A percentile compares a stretch with the other conserved stretches of the same genome.
Conservation (phyloP, 2,329 filamentous ascomycete genomes). For the Geosmithia flava region DNA sequence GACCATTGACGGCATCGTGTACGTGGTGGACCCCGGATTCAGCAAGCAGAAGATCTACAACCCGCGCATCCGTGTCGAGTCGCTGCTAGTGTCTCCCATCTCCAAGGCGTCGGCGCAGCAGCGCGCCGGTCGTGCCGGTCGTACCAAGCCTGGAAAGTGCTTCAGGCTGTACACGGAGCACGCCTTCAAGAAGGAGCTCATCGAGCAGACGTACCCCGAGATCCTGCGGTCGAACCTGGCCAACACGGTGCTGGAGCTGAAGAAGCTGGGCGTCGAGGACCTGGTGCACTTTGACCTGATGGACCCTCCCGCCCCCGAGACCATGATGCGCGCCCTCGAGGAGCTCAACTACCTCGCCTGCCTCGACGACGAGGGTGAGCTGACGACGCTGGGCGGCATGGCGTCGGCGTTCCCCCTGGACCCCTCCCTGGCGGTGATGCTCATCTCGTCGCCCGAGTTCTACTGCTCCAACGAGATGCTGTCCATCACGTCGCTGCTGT, state of each 20-base stretch:
- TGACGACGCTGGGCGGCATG: conserved; percentile 73
- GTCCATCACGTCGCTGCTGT: conserved; percentile 85
- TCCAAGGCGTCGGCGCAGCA: conserved; percentile 97
- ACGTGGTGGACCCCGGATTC: conserved; percentile 97
- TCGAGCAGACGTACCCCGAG: conserved; percentile 94
- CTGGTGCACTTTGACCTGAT: conserved; percentile 97
- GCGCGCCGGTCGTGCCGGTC: conserved; percentile 95
- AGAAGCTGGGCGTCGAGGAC: conserved; percentile 93
- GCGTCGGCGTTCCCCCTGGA: conserved; percentile 95
- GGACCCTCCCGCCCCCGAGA: conserved; percentile 96
- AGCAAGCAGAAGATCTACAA: conserved; percentile 99
- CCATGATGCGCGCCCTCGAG: conserved; percentile 93
- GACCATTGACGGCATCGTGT: conserved; percentile 97
- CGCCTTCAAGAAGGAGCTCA: conserved; percentile 95
- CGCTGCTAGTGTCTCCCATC: conserved; percentile 91
- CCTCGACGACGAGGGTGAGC: conserved; percentile 88
- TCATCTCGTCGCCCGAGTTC: conserved; percentile 94
- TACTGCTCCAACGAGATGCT: conserved; percentile 98
- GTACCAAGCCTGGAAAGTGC: conserved; percentile 96
- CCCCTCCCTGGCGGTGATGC: conserved; percentile 89
- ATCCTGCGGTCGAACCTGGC: conserved; percentile 89
- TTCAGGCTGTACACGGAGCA: conserved; percentile 92
- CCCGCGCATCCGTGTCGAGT: conserved; percentile 90
- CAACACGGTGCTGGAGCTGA: conserved; percentile 89
- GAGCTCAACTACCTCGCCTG: conserved; percentile 97